These are phyloP conservation scores for Aspergillus arachidicola DNA, from an alignment of 2,329 filamentous ascomycete genomes.

Conservation along the genomic window DNA sequence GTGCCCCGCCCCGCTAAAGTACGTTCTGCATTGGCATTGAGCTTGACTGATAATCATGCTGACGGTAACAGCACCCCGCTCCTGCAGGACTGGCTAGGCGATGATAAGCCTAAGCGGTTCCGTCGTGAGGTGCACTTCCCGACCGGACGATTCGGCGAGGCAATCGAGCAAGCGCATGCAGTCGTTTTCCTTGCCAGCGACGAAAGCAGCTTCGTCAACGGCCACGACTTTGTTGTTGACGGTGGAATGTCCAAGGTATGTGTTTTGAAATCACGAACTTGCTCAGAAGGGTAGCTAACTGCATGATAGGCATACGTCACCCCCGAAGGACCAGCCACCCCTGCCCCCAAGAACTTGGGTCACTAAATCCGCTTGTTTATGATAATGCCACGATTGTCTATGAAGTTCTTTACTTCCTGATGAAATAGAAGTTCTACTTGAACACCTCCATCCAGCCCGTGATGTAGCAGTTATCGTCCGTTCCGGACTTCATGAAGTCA, in stretches of 20 bases:
- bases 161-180: constrained; percentile 86
- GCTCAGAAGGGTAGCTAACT: neutral
- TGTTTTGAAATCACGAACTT: neutral
- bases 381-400: neutral
- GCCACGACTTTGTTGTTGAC: constrained; percentile 90
- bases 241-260: constrained; percentile 79
- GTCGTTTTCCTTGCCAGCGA: constrained; percentile 86
- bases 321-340: constrained; percentile 59
- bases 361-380: constrained; percentile 9
- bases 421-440: neutral
- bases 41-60: neutral
- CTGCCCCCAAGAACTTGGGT: constrained; percentile 55
- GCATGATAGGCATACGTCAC: constrained; percentile 66
- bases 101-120: constrained; percentile 77
- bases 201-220: constrained; percentile 87
- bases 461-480: neutral
- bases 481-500: neutral
- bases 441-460: neutral
- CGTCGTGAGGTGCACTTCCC: constrained; percentile 90
- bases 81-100: constrained; percentile 89
- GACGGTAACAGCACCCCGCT: constrained; percentile 67
- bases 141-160: constrained; percentile 83
- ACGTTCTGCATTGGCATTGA: constrained; percentile 17
- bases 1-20: constrained; percentile 87
- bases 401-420: neutral